Evolutionary conservation across 768 basidiomycete genomes (phyloP).

Genomic region (Royoungia palumana): DNA sequence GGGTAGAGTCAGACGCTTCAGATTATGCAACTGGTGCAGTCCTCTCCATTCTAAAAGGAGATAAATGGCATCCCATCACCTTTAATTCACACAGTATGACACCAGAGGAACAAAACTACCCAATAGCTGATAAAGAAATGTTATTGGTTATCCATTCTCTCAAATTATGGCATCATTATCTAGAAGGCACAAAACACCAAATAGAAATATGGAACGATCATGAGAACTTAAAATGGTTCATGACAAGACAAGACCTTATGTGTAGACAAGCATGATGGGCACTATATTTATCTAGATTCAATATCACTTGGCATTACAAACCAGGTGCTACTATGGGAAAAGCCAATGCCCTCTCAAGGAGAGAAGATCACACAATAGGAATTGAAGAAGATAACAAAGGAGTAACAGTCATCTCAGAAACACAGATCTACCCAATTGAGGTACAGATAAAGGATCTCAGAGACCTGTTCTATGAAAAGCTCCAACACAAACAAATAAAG

Average conservation of each 20-base stretch:
- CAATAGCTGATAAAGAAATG: background rate
- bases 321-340: background rate
- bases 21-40: background rate
- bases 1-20: background rate
- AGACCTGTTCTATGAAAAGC: too few species aligned
- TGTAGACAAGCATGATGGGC: slow-evolving; percentile 34
- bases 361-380: background rate
- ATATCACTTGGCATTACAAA: background rate
- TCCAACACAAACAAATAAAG: too few species aligned
- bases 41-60: background rate
- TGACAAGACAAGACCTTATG: slow-evolving; percentile 36
- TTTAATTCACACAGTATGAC: background rate
- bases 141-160: background rate
- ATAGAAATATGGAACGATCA: background rate
- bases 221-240: background rate
- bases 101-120: background rate
- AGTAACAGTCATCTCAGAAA: background rate
- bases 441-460: too few species aligned
- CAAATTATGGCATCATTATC: background rate
- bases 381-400: background rate
- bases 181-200: background rate
- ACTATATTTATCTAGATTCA: background rate
- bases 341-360: background rate
- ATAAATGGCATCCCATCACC: background rate
- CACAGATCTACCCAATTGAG: too few species aligned